Evolutionary conservation across 106 monocot genomes (phyloP).

Genomic region (Gastrodia elata): DNA sequence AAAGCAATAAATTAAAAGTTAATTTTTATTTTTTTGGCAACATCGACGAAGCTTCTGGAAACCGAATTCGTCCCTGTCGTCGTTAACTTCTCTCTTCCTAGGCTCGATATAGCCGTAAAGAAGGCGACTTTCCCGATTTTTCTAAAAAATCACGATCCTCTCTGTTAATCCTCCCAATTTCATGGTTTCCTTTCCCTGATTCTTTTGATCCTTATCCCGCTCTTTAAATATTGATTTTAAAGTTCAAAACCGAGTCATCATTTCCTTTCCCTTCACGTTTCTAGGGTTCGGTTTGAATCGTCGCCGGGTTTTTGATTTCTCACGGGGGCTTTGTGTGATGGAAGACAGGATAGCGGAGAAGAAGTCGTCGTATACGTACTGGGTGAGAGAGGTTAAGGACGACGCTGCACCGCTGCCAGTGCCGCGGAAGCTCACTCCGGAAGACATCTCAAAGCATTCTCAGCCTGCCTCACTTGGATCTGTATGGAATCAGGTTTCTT

Average conservation of each 20-base stretch:
- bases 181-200: too few relatives aligned
- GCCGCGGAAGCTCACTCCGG: slow-evolving; percentile 63
- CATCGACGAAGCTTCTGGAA: neutral
- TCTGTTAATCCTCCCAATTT: neutral
- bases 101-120: neutral
- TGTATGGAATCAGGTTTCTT: slow-evolving; percentile 88
- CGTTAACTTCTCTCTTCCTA: neutral
- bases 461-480: slow-evolving; percentile 50
- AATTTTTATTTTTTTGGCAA: too few relatives aligned
- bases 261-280: neutral
- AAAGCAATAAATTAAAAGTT: too few relatives aligned
- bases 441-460: slow-evolving; percentile 44
- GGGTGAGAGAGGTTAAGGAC: slow-evolving; percentile 59
- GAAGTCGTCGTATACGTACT: slow-evolving; percentile 75
- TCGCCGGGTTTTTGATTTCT: neutral
- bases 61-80: neutral
- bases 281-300: neutral
- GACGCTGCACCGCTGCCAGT: slow-evolving; percentile 84
- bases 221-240: neutral
- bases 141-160: neutral
- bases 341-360: slow-evolving; percentile 30
- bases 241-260: neutral
- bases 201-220: neutral
- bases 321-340: slow-evolving; percentile 11
- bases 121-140: neutral